Percentiles rank a stretch among this genome's conserved stretches.
Conservation (phyloP, 441 rosid species). For the Bocquillonia castaneifolia region DNA sequence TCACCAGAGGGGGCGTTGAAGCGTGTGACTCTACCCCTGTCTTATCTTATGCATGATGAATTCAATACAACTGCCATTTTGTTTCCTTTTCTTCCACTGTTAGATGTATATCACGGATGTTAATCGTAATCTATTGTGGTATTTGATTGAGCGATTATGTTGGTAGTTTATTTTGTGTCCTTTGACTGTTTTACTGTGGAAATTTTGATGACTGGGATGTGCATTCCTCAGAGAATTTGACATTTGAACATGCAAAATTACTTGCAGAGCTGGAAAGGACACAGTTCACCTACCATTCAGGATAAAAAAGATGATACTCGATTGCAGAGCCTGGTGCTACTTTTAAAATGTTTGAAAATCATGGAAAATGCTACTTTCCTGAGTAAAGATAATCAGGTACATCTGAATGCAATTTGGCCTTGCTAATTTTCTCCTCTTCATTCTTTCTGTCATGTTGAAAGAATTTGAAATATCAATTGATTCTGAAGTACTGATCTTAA, state of each 20-base stretch:
- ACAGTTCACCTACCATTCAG: constrained; percentile 27
- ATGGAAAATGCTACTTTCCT: constrained; percentile 98
- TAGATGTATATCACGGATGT: neutral
- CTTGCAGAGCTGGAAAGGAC: constrained; percentile 56
- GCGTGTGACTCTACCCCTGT: neutral
- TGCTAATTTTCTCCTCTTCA: constrained; percentile 12
- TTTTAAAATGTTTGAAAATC: constrained; percentile 78
- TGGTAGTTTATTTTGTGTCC: neutral
- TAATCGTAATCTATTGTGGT: neutral
- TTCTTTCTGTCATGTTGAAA: neutral
- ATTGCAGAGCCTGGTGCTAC: constrained; percentile 51
- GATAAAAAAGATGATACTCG: constrained; percentile 37
- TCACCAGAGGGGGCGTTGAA: constrained; percentile 5
- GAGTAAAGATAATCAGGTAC: constrained; percentile 94
- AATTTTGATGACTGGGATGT: constrained; percentile 1
- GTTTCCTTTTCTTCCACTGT: neutral
- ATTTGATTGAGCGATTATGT: neutral
- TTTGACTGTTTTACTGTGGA: neutral
- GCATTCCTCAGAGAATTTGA: constrained; percentile 14
- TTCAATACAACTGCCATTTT: neutral
- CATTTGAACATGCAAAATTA: constrained; percentile 19
- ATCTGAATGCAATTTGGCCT: constrained; percentile 10
- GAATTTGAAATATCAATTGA: constrained; percentile 2
- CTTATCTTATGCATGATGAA: neutral
- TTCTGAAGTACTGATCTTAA: constrained; percentile 18